A percentile compares a stretch with the other conserved stretches of the same genome.
phyloP scores from a whole-genome alignment of 2,329 filamentous ascomycete species.

The Phaeosphaeria sp. region DNA sequence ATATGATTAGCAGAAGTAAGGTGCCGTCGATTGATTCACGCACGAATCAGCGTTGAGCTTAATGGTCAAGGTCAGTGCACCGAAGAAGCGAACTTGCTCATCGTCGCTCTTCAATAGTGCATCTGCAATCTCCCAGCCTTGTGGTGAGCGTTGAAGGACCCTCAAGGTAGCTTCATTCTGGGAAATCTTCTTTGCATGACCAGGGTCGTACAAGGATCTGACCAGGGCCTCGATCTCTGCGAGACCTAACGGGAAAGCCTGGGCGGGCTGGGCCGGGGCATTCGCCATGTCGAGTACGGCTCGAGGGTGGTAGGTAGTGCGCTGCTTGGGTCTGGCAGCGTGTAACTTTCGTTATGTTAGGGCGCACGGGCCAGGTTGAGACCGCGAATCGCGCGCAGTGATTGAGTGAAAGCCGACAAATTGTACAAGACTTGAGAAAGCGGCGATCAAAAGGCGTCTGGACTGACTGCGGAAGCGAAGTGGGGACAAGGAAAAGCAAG shows the following conservation, averaged over 20 bases:
- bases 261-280: constrained; percentile 14
- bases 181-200: constrained; percentile 52
- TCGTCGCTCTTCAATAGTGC: constrained; percentile 72
- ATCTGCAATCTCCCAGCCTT: constrained; percentile 87
- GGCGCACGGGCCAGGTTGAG: not conserved
- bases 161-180: constrained; percentile 78
- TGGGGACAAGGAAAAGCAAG: not conserved
- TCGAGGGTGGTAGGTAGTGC: not conserved
- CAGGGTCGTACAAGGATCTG: constrained; percentile 59
- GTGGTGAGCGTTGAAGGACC: constrained; percentile 75
- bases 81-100: constrained; percentile 86
- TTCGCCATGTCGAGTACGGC: constrained; percentile 26
- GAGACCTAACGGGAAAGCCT: constrained; percentile 36
- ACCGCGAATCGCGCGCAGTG: not conserved
- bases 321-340: not conserved
- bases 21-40: constrained; percentile 22
- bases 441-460: not conserved
- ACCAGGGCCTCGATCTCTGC: constrained; percentile 55
- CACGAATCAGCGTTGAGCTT: constrained; percentile 93
- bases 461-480: not conserved
- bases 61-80: constrained; percentile 88
- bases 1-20: constrained; percentile 9
- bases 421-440: not conserved
- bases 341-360: not conserved
- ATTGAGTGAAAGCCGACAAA: not conserved